These are phyloP conservation scores for Tricholoma matsutake DNA, from an alignment of 768 basidiomycete species.

Conservation along the genomic window DNA sequence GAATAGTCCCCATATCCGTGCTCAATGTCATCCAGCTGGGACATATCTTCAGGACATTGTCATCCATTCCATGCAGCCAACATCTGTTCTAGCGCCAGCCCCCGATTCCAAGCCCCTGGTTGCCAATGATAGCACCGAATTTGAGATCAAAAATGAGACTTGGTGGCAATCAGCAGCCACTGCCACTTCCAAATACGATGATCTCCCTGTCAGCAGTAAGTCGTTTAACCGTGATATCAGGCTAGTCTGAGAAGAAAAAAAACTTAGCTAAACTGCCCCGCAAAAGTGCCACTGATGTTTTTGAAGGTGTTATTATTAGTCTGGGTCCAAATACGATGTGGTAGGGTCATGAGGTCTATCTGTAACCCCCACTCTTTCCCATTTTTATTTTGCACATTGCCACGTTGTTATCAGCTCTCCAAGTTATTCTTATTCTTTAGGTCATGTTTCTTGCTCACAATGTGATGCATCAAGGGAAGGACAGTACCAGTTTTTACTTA, in stretches of 20 bases:
- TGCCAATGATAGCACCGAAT: not conserved
- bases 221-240: not conserved
- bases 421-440: too few relatives aligned
- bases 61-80: not conserved
- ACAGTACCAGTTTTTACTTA: too few relatives aligned
- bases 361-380: too few relatives aligned
- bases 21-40: not conserved
- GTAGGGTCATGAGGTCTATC: too few relatives aligned
- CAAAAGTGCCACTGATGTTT: not conserved
- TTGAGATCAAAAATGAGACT: not conserved
- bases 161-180: not conserved
- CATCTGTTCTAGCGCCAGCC: not conserved
- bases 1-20: constrained; percentile 3
- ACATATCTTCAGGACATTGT: constrained; percentile 7
- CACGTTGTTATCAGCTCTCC: too few relatives aligned
- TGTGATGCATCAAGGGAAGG: too few relatives aligned
- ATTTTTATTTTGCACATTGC: too few relatives aligned
- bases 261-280: not conserved
- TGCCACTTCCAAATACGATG: not conserved
- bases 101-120: not conserved
- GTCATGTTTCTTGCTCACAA: too few relatives aligned
- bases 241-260: not conserved
- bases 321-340: constrained; percentile 4
- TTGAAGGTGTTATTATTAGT: constrained; percentile 1
- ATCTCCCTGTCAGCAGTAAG: not conserved